These are phyloP conservation scores for Skeletonema marinoi DNA, from an alignment of 108 stramenopile species.

Conservation along the genomic window DNA sequence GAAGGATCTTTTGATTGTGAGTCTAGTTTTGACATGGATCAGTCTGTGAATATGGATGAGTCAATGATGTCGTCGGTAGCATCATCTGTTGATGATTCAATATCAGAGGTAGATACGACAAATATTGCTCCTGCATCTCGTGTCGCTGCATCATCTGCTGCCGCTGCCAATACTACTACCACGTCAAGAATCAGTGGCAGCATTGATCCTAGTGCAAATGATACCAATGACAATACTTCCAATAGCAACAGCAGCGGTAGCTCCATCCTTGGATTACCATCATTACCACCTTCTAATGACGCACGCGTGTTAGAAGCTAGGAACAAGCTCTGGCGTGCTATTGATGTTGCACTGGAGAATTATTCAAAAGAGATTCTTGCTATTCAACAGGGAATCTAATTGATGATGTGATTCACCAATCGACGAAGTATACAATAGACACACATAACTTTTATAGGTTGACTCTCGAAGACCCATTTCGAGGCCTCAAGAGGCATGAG, in stretches of 20 bases:
- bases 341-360: conserved; percentile 38
- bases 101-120: not conserved
- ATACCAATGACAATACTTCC: not conserved
- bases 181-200: not conserved
- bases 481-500: no score
- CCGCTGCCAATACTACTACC: not conserved
- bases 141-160: not conserved
- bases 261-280: not conserved
- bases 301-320: conserved; percentile 35
- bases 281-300: conserved; percentile 28
- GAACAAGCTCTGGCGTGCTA: conserved; percentile 29
- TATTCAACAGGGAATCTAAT: conserved; percentile 10
- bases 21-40: conserved; percentile 33
- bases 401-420: not conserved
- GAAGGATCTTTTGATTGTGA: not conserved
- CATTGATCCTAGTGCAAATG: not conserved
- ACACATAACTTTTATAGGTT: no score
- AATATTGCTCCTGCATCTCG: not conserved
- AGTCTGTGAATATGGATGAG: conserved; percentile 28
- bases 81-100: not conserved
- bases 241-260: not conserved
- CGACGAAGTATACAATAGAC: no score
- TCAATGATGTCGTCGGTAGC: conserved; percentile 13
- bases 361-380: conserved; percentile 44
- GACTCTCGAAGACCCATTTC: no score